Evolutionary conservation across 2,329 filamentous ascomycete genomes (phyloP).

Genomic region (Emergomyces orientalis): DNA sequence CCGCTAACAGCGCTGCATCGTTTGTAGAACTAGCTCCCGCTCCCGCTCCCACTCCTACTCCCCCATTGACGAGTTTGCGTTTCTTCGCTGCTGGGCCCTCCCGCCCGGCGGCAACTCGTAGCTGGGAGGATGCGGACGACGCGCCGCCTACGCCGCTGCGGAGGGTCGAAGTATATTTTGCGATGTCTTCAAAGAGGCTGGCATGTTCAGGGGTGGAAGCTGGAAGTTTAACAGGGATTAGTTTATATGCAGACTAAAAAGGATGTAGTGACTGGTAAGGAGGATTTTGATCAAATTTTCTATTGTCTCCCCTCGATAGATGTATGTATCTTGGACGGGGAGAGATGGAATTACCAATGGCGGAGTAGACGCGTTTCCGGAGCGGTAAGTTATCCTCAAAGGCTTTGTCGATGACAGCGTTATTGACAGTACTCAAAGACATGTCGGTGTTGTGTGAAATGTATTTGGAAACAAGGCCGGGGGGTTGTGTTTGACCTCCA

Average conservation of each 20-base stretch:
- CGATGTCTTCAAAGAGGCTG: conserved; percentile 42
- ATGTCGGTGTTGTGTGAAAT: conserved; percentile 5
- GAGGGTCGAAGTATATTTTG: conserved; percentile 35
- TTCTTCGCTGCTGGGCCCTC: conserved; percentile 39
- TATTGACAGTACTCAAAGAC: background rate
- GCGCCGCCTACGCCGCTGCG: conserved; percentile 18
- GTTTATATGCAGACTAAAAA: background rate
- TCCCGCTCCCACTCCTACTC: conserved; percentile 15
- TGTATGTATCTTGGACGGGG: conserved; percentile 5
- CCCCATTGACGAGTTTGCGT: conserved; percentile 39
- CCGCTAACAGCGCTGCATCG: conserved; percentile 24
- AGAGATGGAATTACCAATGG: conserved; percentile 29
- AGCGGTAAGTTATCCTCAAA: conserved; percentile 32
- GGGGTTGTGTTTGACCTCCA: too few relatives aligned
- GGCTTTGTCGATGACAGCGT: conserved; percentile 30
- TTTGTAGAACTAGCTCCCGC: conserved; percentile 13
- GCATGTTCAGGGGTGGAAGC: conserved; percentile 30
- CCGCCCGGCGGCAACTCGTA: conserved; percentile 9
- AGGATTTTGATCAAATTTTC: background rate
- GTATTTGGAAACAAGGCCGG: background rate
- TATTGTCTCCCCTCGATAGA: background rate
- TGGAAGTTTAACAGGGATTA: conserved; percentile 14
- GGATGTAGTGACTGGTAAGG: background rate
- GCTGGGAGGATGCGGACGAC: background rate
- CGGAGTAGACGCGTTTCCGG: conserved; percentile 36